phyloP scores from a whole-genome alignment of 129 eudicot genomes.

The Flaveria bidentis region DNA sequence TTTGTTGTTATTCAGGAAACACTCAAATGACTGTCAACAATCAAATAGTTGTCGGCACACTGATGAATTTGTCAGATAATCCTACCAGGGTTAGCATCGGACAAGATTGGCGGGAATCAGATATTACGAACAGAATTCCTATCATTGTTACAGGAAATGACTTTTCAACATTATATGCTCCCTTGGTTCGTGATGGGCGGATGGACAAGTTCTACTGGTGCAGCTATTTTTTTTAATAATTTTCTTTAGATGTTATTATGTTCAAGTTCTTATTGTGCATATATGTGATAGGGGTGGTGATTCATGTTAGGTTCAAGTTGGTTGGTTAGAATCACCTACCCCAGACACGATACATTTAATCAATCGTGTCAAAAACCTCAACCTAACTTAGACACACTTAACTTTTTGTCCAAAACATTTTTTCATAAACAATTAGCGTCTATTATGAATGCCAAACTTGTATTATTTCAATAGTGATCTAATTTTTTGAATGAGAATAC shows the following conservation, averaged over 20 bases:
- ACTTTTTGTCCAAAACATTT: no score
- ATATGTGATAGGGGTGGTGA: neutral
- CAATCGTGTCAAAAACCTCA: neutral
- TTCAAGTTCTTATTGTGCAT: constrained; percentile 11
- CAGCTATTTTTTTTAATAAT: neutral
- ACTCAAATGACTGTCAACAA: constrained; percentile 99
- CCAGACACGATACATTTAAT: neutral
- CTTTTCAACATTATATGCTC: constrained; percentile 86
- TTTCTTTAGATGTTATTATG: neutral
- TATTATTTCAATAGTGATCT: no score
- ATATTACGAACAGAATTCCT: constrained; percentile 76
- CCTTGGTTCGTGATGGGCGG: constrained; percentile 96
- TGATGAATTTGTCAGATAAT: constrained; percentile 92
- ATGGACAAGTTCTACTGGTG: constrained; percentile 99
- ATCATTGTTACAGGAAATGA: constrained; percentile 95
- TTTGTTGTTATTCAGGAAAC: constrained; percentile 55
- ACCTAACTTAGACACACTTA: neutral
- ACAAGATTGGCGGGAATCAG: constrained; percentile 87
- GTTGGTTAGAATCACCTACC: neutral
- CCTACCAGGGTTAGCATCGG: constrained; percentile 97
- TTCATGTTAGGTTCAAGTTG: neutral
- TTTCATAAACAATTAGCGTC: no score
- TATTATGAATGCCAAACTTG: no score
- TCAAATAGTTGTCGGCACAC: constrained; percentile 92
- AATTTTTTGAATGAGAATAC: no score